Evolutionary conservation across 1,284 basidiomycete species (phyloP), one percentile per base, ranked within the genome.

Genomic region (Moesziomyces antarcticus): DNA sequence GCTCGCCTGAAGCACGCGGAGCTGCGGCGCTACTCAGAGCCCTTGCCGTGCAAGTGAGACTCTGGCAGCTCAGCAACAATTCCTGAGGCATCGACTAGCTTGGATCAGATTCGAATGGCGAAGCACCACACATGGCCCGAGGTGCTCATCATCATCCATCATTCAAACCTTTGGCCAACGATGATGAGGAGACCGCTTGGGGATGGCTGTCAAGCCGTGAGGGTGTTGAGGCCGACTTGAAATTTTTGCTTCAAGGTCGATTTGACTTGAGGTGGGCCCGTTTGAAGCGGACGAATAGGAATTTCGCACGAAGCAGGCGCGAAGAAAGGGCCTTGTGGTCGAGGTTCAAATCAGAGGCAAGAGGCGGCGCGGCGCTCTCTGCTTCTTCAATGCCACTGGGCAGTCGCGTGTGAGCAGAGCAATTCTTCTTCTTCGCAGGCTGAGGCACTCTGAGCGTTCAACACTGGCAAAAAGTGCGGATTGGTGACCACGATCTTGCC

Each of bases 341-440:
- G 37, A 40, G 37, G 37, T 14, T 33, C 37, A 40, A 40, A 18
- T 40, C 37, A 40, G 37, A 40, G 30, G 30, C 30, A 13, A 33
- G 6, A 35, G 35, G 35, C 35, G 5, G 35, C 35, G 16, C 37
- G 18, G 37, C 16, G 37, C 30, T 10, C 11, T 11, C 30, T 33
- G 37, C 14, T 40, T 40, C 37, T 18, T 40, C 16, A 40, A n/a
- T 11, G 3, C 37, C 11, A 18, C 4, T 11, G 4, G 14, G 37
- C 37, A 40, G 37, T 40, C 37, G 37, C 37, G 37, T 18, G 37
- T 18, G 37, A 40, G 37, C 37, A 40, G 14, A 40, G 30, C 37
- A 40, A 40, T 40, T 35, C 25, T 60, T 60, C 50, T 59, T 59
- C 50, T 42, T 35, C 11, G 6, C 47, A 41, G 45, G 35, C 22